Conservation (phyloP, 371 early-diverging fungal genomes). For the Parasitella parasitica region DNA sequence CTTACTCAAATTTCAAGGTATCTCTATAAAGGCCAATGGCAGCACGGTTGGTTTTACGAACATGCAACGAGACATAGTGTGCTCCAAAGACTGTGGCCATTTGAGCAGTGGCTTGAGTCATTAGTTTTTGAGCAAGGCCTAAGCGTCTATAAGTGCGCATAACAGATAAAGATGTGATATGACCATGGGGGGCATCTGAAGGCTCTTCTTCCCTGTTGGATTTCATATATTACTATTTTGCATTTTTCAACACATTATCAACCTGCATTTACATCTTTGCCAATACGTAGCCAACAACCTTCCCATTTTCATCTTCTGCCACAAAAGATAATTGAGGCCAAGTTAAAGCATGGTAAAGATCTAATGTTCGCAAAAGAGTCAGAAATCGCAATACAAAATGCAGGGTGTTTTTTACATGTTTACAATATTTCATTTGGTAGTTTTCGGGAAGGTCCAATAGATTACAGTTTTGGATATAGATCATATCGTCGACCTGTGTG, state of each 20-base stretch:
- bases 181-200: constrained; percentile 81
- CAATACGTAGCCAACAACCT: constrained; percentile 95
- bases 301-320: constrained; percentile 89
- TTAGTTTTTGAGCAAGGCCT: constrained; percentile 94
- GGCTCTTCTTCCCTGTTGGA: constrained; percentile 88
- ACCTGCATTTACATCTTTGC: constrained; percentile 95
- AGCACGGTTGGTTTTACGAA: constrained; percentile 92
- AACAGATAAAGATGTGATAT: constrained; percentile 95
- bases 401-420: background rate
- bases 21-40: constrained; percentile 92
- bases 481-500: constrained; percentile 70
- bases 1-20: constrained; percentile 87
- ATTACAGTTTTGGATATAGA: constrained; percentile 95
- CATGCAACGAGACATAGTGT: constrained; percentile 90
- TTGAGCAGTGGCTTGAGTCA: constrained; percentile 87
- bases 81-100: constrained; percentile 91
- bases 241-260: too few relatives aligned
- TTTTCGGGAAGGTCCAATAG: constrained; percentile 96
- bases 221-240: too few relatives aligned
- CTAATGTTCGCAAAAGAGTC: constrained; percentile 21
- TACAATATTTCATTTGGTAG: constrained; percentile 98
- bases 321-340: constrained; percentile 98
- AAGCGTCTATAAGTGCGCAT: constrained; percentile 94
- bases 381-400: background rate
- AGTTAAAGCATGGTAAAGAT: constrained; percentile 90